Evolutionary conservation across 164 flowering plant species (phyloP).

Genomic region (Protea cynaroides): DNA sequence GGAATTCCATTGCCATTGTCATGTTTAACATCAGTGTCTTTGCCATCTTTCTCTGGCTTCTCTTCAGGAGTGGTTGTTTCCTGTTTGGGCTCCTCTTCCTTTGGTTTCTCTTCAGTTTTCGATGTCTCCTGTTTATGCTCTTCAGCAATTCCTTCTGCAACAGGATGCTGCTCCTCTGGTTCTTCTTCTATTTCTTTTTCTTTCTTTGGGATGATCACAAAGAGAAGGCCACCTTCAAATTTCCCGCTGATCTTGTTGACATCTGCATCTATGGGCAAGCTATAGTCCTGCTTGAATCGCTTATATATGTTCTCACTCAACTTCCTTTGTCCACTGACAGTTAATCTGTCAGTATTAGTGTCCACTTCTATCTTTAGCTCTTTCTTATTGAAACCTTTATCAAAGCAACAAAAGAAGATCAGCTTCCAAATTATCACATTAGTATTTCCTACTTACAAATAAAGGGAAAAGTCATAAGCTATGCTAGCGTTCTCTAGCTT

Average conservation of each 20-base stretch:
- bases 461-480: no score
- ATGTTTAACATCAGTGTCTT: no score
- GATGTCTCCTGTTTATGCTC: conserved; percentile 6
- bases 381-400: not conserved
- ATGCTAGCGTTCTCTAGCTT: no score
- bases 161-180: not conserved
- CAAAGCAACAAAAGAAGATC: not conserved
- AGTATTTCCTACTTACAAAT: no score
- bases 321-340: conserved; percentile 2
- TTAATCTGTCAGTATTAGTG: not conserved
- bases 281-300: conserved; percentile 22
- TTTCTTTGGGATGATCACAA: conserved; percentile 44
- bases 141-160: not conserved
- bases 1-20: no score
- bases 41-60: no score
- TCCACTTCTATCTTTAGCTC: not conserved
- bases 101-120: not conserved
- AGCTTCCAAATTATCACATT: no score
- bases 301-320: conserved; percentile 12
- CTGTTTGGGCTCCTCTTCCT: not conserved
- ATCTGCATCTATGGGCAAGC: conserved; percentile 36
- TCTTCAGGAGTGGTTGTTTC: no score
- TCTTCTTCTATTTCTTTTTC: conserved; percentile 10
- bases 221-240: conserved; percentile 38
- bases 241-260: conserved; percentile 25